Percentiles rank a stretch among this genome's conserved stretches.
Evolutionary conservation across 805 yeast genomes (phyloP).

Genomic region (Pichia gijzeniarum): DNA sequence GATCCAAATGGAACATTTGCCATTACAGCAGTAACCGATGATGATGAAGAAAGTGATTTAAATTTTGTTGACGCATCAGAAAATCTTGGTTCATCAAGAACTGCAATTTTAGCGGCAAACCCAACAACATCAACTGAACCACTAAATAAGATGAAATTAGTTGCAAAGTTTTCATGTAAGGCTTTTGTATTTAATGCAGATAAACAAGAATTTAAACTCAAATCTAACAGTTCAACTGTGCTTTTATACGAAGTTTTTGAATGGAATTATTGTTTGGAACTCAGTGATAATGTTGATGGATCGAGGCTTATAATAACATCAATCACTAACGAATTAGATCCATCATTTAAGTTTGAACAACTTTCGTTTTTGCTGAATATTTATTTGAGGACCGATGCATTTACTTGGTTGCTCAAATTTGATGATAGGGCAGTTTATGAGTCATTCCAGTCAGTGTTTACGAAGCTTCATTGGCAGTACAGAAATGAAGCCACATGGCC

Average conservation of each 20-base stretch:
- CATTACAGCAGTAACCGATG: slow-evolving; percentile 19
- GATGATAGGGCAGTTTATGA: slow-evolving; percentile 33
- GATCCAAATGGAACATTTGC: slow-evolving; percentile 7
- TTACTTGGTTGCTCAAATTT: slow-evolving; percentile 64
- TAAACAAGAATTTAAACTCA: slow-evolving; percentile 40
- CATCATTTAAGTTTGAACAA: slow-evolving; percentile 54
- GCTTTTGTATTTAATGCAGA: slow-evolving; percentile 54
- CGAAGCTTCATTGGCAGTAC: slow-evolving; percentile 55
- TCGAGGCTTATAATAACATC: slow-evolving; percentile 31
- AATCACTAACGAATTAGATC: slow-evolving; percentile 48
- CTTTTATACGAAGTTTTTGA: slow-evolving; percentile 39
- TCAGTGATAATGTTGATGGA: slow-evolving; percentile 22
- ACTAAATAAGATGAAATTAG: slow-evolving; percentile 12
- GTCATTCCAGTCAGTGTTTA: slow-evolving; percentile 46
- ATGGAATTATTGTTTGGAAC: slow-evolving; percentile 50
- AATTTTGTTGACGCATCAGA: slow-evolving; percentile 29
- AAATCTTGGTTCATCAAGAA: slow-evolving; percentile 9
- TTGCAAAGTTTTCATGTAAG: slow-evolving; percentile 15
- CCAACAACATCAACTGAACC: slow-evolving; percentile 6
- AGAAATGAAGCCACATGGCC: slow-evolving; percentile 46
- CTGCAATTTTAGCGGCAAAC: no score
- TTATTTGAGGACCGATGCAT: slow-evolving; percentile 33
- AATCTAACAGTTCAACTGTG: slow-evolving; percentile 31
- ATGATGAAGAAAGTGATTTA: slow-evolving; percentile 26
- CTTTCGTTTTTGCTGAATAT: slow-evolving; percentile 63